Evolutionary conservation across 2,329 filamentous ascomycete genomes (phyloP).

Genomic region (Claviceps sp.): DNA sequence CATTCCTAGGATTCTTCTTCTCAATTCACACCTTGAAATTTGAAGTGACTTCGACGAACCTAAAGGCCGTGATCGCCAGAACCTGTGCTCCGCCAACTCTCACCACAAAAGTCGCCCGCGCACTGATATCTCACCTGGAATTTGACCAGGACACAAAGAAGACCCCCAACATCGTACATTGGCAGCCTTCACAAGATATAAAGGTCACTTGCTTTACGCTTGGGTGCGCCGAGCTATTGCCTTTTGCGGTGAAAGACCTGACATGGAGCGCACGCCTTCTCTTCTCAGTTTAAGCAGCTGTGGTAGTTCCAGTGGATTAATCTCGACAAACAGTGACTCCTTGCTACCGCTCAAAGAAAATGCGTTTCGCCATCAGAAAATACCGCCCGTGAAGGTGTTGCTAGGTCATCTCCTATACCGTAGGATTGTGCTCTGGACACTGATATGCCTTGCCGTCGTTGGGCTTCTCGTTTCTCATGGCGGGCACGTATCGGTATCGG

Average conservation of each 20-base stretch:
- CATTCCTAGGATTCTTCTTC: too few relatives aligned
- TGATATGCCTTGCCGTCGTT: slow-evolving; percentile 28
- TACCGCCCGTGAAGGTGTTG: slow-evolving; percentile 29
- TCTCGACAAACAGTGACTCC: slow-evolving; percentile 18
- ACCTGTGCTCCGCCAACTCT: too few relatives aligned
- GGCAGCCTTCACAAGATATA: background rate
- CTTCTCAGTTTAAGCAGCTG: slow-evolving; percentile 22
- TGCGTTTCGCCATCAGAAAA: slow-evolving; percentile 22
- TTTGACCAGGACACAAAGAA: background rate
- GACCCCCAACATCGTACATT: background rate
- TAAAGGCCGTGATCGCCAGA: too few relatives aligned
- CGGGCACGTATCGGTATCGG: slow-evolving; percentile 10
- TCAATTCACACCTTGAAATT: too few relatives aligned
- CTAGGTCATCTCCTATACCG: slow-evolving; percentile 40
- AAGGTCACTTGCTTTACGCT: background rate
- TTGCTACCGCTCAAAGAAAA: slow-evolving; percentile 21
- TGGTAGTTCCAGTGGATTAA: slow-evolving; percentile 18
- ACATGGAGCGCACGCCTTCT: slow-evolving; percentile 17
- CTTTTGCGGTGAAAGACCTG: background rate
- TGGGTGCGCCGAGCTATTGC: background rate
- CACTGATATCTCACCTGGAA: background rate
- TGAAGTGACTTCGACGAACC: too few relatives aligned
- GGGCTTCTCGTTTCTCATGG: slow-evolving; percentile 27
- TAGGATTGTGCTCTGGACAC: slow-evolving; percentile 36
- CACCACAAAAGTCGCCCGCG: too few relatives aligned